Evolutionary conservation across 345 rosid species (phyloP).

Genomic region (Bruguiera parviflora): DNA sequence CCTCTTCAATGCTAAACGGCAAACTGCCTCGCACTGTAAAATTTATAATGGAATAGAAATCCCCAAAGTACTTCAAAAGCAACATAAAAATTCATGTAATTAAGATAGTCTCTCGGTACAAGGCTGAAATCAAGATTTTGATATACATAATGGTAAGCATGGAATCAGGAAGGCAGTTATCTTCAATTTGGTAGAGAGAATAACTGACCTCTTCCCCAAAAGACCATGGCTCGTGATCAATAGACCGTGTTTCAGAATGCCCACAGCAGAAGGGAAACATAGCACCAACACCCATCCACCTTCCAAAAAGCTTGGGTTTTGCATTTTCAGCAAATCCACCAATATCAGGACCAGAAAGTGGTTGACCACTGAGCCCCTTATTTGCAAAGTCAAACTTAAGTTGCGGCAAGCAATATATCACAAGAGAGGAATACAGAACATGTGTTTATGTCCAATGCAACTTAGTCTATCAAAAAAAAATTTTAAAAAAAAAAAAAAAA

Average conservation of each 20-base stretch:
- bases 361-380: slow-evolving; percentile 97
- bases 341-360: slow-evolving; percentile 91
- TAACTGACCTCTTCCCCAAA: slow-evolving; percentile 85
- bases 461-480: too few relatives aligned
- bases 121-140: too few relatives aligned
- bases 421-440: too few relatives aligned
- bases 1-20: slow-evolving; percentile 82
- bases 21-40: slow-evolving; percentile 81
- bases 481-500: too few relatives aligned
- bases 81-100: too few relatives aligned
- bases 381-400: slow-evolving; percentile 15
- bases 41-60: too few relatives aligned
- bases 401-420: background rate
- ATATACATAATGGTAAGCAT: too few relatives aligned
- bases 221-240: slow-evolving; percentile 59
- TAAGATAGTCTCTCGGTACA: too few relatives aligned
- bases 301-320: slow-evolving; percentile 75
- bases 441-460: too few relatives aligned
- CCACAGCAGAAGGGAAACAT: slow-evolving; percentile 95
- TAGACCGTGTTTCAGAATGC: slow-evolving; percentile 34
- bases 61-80: too few relatives aligned
- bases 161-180: background rate
- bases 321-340: slow-evolving; percentile 96
- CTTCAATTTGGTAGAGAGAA: background rate
- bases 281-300: slow-evolving; percentile 94